A percentile compares a stretch with the other conserved stretches of the same genome.
Conservation (phyloP, 23 red algal species). For the Gracilaria caudata region DNA sequence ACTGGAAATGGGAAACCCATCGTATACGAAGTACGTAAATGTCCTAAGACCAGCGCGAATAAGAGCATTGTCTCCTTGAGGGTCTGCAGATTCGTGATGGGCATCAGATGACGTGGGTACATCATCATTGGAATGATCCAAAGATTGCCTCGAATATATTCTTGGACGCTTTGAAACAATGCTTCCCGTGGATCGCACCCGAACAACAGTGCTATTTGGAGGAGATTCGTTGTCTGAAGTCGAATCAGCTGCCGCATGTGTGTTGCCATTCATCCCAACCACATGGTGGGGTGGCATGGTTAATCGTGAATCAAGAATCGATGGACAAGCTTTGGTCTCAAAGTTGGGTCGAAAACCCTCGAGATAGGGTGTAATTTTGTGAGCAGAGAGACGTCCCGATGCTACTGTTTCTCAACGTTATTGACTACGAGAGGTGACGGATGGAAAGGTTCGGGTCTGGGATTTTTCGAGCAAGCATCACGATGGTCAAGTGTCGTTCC, state of each 20-base stretch:
- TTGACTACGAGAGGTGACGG: too few relatives aligned
- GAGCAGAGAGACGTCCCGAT: too few relatives aligned
- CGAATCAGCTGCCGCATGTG: background rate
- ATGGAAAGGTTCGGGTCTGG: background rate
- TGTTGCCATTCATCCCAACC: background rate
- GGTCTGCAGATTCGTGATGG: background rate
- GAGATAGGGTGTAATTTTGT: background rate
- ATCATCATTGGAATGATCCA: background rate
- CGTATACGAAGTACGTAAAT: conserved; percentile 51
- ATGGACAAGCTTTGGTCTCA: too few relatives aligned
- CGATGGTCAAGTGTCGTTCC: too few relatives aligned
- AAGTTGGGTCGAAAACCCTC: too few relatives aligned
- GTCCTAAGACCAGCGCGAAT: conserved; percentile 9
- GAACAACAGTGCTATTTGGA: background rate
- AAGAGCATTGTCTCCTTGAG: conserved; percentile 7
- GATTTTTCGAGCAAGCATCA: too few relatives aligned
- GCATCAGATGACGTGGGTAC: background rate
- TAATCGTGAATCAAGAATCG: background rate
- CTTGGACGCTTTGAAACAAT: conserved; percentile 7
- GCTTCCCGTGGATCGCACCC: background rate
- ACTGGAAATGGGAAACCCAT: conserved; percentile 22
- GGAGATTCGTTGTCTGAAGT: background rate
- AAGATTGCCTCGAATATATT: background rate
- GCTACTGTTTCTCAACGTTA: too few relatives aligned
- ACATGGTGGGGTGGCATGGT: background rate